Percentiles rank a stretch among this genome's conserved stretches.
phyloP scores from a whole-genome alignment of 2,329 filamentous ascomycete genomes.

The Knoxdaviesia proteae region DNA sequence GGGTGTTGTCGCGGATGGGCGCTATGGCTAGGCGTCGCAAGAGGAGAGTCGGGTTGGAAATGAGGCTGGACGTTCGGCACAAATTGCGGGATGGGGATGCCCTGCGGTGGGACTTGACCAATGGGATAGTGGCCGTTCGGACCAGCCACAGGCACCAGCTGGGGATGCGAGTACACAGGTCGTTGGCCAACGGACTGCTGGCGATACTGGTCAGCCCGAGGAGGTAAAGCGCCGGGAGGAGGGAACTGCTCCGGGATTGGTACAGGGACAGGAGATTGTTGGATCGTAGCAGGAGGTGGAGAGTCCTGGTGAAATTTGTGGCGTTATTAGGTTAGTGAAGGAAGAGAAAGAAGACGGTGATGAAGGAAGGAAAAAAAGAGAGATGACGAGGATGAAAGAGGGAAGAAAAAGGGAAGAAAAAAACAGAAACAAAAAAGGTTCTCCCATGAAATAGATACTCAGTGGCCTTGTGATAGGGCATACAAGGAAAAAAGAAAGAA shows the following conservation, averaged over 20 bases:
- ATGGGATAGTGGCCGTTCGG: not conserved
- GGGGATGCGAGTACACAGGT: constrained; percentile 4
- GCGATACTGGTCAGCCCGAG: constrained; percentile 1
- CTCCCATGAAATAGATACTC: too few relatives aligned
- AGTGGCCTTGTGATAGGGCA: too few relatives aligned
- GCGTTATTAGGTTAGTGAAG: not conserved
- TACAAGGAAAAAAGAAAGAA: too few relatives aligned
- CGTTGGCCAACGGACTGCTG: constrained; percentile 2
- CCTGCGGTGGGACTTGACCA: too few relatives aligned
- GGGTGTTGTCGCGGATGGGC: too few relatives aligned
- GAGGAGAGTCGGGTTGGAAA: too few relatives aligned
- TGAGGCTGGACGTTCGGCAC: too few relatives aligned
- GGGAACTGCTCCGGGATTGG: constrained; percentile 2
- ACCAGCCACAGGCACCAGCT: constrained; percentile 2
- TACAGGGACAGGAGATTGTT: constrained; percentile 2
- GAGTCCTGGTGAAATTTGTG: constrained; percentile 37
- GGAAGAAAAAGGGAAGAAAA: too few relatives aligned
- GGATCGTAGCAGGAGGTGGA: constrained; percentile 37
- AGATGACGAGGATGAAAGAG: constrained; percentile 3
- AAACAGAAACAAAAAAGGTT: too few relatives aligned
- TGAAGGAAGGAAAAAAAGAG: constrained; percentile 2
- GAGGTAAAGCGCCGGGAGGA: not conserved
- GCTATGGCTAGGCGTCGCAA: too few relatives aligned
- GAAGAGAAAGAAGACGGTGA: not conserved
- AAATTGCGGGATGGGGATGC: too few relatives aligned